Percentiles rank a stretch among this genome's conserved stretches.
Evolutionary conservation across 495 filamentous ascomycete genomes (phyloP).

Genomic region (Evernia prunastri): DNA sequence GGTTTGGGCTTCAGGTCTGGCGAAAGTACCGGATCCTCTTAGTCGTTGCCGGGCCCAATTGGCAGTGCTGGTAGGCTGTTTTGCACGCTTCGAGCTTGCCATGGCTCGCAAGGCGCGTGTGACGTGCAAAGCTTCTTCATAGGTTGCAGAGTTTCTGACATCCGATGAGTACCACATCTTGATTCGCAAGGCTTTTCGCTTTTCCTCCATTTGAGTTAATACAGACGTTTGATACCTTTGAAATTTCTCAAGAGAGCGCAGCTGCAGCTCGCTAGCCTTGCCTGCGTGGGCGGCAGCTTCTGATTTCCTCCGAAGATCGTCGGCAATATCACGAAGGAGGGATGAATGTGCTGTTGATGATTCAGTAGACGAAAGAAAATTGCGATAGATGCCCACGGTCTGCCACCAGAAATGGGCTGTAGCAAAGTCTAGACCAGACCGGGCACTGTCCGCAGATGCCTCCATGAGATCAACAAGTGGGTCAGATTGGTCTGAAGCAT

Average conservation of each 20-base stretch:
- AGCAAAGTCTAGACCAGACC: constrained; percentile 9
- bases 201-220: constrained; percentile 1
- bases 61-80: constrained; percentile 34
- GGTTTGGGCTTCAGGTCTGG: constrained; percentile 67
- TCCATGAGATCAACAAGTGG: constrained; percentile 13
- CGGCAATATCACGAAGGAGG: constrained; percentile 4
- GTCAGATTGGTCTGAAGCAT: background rate
- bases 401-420: constrained; percentile 21
- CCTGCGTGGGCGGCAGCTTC: constrained; percentile 2
- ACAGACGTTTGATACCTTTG: constrained; percentile 37
- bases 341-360: background rate
- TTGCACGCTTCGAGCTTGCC: constrained; percentile 48
- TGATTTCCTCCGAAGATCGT: constrained; percentile 7
- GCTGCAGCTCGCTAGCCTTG: constrained; percentile 10
- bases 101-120: constrained; percentile 88
- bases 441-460: constrained; percentile 11
- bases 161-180: constrained; percentile 99
- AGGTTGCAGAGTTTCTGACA: constrained; percentile 82
- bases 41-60: constrained; percentile 27
- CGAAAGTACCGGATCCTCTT: constrained; percentile 18
- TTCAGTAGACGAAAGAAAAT: background rate
- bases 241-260: constrained; percentile 10
- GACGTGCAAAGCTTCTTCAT: constrained; percentile 83
- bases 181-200: constrained; percentile 59
- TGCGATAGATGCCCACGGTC: constrained; percentile 11